Percentiles rank a stretch among this genome's conserved stretches.
phyloP scores from a whole-genome alignment of 2,329 filamentous ascomycete species.

The Aspergillaceae sp. region DNA sequence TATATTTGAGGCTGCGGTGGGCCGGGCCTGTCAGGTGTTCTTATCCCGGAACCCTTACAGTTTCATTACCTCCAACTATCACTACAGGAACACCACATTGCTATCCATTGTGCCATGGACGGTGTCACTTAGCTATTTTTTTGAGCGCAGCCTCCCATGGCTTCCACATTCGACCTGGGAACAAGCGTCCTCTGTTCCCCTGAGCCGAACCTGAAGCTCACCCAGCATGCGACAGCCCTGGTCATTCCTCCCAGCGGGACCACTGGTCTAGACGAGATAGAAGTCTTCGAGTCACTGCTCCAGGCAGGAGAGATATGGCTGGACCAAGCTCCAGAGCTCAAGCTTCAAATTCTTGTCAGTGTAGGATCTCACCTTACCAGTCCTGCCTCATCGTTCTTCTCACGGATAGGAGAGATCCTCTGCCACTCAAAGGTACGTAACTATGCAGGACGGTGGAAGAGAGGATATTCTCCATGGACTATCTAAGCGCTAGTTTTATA shows the following conservation, averaged over 20 bases:
- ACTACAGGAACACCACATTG: no score
- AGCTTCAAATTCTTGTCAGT: slow-evolving; percentile 17
- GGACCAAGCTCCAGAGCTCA: slow-evolving; percentile 18
- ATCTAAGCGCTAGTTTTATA: slow-evolving; percentile 4
- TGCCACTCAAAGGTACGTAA: slow-evolving; percentile 16
- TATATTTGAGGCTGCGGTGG: no score
- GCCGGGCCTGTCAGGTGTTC: no score
- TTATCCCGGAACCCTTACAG: no score
- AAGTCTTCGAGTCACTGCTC: slow-evolving; percentile 5
- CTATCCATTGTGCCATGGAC: no score
- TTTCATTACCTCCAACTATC: no score
- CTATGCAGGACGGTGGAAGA: no score
- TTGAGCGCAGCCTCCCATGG: slow-evolving; percentile 11
- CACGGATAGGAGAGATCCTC: slow-evolving; percentile 14
- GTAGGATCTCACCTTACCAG: slow-evolving; percentile 2
- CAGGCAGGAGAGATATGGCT: slow-evolving; percentile 18
- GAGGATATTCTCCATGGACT: no score
- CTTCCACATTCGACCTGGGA: slow-evolving; percentile 15
- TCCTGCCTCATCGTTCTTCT: slow-evolving; percentile 6
- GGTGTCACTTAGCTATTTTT: no score
- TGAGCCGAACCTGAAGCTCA: slow-evolving; percentile 11
- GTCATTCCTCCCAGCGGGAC: slow-evolving; percentile 3
- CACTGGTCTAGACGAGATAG: not conserved
- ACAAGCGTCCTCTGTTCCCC: slow-evolving; percentile 6
- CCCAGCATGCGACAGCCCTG: slow-evolving; percentile 12